A percentile compares a stretch with the other conserved stretches of the same genome.
These are phyloP conservation scores for Tilletia setariae DNA, from an alignment of 1,284 basidiomycete genomes.

Conservation along the genomic window DNA sequence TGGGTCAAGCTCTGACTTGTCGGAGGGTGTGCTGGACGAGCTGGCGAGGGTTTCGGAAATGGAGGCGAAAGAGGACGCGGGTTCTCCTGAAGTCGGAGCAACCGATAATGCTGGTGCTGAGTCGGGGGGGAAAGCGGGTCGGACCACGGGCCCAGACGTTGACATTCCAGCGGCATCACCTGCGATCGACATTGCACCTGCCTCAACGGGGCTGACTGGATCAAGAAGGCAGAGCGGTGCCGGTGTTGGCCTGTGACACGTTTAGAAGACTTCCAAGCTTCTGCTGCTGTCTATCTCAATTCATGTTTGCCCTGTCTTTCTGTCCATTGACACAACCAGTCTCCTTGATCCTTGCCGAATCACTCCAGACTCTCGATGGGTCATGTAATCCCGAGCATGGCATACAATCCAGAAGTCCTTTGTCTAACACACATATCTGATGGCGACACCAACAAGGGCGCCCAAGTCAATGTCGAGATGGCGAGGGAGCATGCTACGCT, in stretches of 20 bases:
- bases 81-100: not conserved
- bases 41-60: conserved; percentile 33
- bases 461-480: conserved; percentile 4
- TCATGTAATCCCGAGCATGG: too few species aligned
- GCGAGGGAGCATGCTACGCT: not conserved
- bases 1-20: not conserved
- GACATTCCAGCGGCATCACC: conserved; percentile 6
- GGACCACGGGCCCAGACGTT: not conserved
- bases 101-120: too few species aligned
- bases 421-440: too few species aligned
- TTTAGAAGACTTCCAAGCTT: too few species aligned
- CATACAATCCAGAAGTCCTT: too few species aligned
- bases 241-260: too few species aligned
- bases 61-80: conserved; percentile 21
- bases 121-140: too few species aligned
- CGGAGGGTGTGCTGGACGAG: conserved; percentile 38
- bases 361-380: too few species aligned
- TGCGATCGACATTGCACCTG: conserved; percentile 10
- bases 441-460: not conserved
- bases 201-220: not conserved
- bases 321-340: not conserved
- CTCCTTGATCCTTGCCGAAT: too few species aligned
- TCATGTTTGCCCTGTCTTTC: not conserved
- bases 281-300: too few species aligned
- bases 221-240: not conserved